phyloP scores from a whole-genome alignment of 495 filamentous ascomycete genomes.

The Aspergillus sparsus region DNA sequence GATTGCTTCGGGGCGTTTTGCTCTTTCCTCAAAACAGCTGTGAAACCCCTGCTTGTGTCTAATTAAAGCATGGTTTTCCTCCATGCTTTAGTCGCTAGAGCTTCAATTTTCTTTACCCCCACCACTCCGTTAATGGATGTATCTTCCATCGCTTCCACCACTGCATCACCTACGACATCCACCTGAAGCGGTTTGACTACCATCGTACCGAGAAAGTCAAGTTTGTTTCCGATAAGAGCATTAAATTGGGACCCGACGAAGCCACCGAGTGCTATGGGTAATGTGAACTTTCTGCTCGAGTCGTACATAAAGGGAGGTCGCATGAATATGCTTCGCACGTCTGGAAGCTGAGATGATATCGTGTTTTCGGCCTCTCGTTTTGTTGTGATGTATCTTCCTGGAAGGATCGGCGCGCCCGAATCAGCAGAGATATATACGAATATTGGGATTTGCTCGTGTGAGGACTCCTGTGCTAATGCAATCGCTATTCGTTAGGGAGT shows the following conservation, averaged over 20 bases:
- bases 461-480: constrained; percentile 79
- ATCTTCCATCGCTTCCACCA: constrained; percentile 77
- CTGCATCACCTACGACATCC: constrained; percentile 80
- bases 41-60: constrained; percentile 2
- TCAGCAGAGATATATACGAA: constrained; percentile 91
- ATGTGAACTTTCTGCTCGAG: constrained; percentile 72
- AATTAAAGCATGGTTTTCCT: constrained; percentile 75
- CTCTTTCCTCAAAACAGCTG: neutral
- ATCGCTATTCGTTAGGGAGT: constrained; percentile 49
- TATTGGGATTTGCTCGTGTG: constrained; percentile 57
- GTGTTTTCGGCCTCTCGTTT: constrained; percentile 87
- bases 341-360: constrained; percentile 69
- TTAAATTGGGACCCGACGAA: constrained; percentile 71
- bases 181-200: constrained; percentile 84
- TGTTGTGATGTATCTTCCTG: constrained; percentile 81
- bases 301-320: constrained; percentile 91
- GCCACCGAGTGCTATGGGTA: constrained; percentile 77
- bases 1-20: neutral
- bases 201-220: constrained; percentile 74
- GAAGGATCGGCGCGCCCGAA: constrained; percentile 79
- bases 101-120: constrained; percentile 68
- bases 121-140: constrained; percentile 67
- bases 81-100: constrained; percentile 73
- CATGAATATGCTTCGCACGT: constrained; percentile 77
- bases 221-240: constrained; percentile 66